Base-by-base conservation (phyloP, 2,329 filamentous ascomycete genomes). In the Claviceps africana region DNA sequence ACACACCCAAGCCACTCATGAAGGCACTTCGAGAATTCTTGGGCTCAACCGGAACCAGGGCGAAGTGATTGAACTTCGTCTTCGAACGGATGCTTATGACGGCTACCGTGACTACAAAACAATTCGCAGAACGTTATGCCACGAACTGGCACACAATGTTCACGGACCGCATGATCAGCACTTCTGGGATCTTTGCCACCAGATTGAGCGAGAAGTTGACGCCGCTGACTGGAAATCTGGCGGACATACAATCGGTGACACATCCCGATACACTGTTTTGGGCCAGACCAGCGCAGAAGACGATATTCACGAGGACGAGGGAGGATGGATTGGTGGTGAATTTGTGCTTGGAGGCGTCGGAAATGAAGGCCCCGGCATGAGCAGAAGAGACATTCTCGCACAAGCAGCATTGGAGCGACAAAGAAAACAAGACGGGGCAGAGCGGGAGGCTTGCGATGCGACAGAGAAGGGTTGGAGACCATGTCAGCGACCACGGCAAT, bases 91-190 rank as follows among this genome's bases (percentile, higher is more conserved):
- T 69, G 87, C 86, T 2, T 88, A 93, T 64, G 89, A 95, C 65
- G 93, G 93, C 1, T 97, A 95, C 62, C 74, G 93, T 39, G 88
- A 96, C 64, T 98, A 97, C 70, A 84, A 85, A 60, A 90, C 85
- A 0, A 94, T 98, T 48, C 79, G 93, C 50, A 87, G 86, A 59
- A 97, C 93, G 46, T 73, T 98, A 13, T 97, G 91, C 64, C 93
- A 98, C 70, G 93, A 98, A 71, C 74, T 98, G 19, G 85, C 90
- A 58, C 93, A 98, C 67, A 96, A 95, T 61, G 87, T 95, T 10
- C 84, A 85, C 69, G 76, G 85, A 0, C 81, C 85, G 0, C 93
- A 98, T 66, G 89, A 97, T 67, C 74, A 81, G 19, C 72, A 86
- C 47, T 98, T 98, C 63, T 97, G 93, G 91, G 79, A 88, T 51